These are phyloP conservation scores for Exserohilum turcica DNA, from an alignment of 2,329 filamentous ascomycete species.

Conservation along the genomic window DNA sequence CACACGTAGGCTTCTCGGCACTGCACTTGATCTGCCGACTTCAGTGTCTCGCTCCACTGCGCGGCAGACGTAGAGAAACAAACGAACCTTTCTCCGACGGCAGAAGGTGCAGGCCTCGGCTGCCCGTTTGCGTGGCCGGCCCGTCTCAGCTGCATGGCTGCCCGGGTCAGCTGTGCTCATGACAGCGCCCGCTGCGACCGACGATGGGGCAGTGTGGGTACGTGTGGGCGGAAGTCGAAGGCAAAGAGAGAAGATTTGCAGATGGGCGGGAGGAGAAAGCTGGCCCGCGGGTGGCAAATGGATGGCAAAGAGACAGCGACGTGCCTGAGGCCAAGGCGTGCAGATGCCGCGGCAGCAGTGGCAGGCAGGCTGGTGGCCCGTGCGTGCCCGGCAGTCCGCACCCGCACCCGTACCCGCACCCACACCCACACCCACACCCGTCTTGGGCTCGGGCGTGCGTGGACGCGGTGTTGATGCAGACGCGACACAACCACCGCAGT, in stretches of 20 bases:
- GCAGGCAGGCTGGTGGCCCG: neutral
- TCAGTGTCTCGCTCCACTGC: conserved; percentile 15
- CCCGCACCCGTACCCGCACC: neutral
- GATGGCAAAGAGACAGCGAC: neutral
- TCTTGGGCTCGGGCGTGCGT: too few species aligned
- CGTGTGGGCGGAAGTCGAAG: neutral
- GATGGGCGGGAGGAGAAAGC: neutral
- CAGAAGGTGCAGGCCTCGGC: conserved; percentile 48
- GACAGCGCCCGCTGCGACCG: neutral
- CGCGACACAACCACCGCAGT: neutral
- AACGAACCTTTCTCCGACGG: conserved; percentile 46
- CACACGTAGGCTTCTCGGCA: conserved; percentile 52
- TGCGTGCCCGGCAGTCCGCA: neutral
- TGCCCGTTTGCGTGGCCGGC: conserved; percentile 28
- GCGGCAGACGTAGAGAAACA: neutral
- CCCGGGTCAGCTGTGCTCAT: conserved; percentile 2
- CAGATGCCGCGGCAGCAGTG: neutral
- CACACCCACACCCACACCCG: too few species aligned
- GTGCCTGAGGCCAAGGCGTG: too few species aligned
- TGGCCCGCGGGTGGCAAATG: neutral
- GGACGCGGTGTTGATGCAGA: neutral
- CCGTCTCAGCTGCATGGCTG: conserved; percentile 12
- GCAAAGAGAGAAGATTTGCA: neutral
- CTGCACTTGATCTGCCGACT: conserved; percentile 56
- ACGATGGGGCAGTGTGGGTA: neutral